Evolutionary conservation across 352 stramenopile genomes (phyloP).

Genomic region (Phytophthora megakarya): DNA sequence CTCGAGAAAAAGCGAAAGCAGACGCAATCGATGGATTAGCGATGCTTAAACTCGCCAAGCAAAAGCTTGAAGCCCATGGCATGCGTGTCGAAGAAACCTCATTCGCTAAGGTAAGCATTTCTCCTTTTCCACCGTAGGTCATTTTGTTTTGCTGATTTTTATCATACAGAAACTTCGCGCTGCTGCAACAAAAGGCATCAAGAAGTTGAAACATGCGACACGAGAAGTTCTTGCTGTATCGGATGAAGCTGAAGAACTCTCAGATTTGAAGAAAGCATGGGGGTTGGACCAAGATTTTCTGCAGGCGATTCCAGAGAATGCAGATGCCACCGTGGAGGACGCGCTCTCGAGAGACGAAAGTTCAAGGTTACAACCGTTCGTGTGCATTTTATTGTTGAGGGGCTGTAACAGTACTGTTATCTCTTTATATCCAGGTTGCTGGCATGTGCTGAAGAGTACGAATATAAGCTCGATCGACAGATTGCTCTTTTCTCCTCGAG

Average conservation of each 20-base stretch:
- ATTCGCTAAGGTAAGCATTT: conserved; percentile 41
- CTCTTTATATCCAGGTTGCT: conserved; percentile 38
- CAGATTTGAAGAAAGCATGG: conserved; percentile 60
- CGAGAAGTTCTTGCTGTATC: conserved; percentile 39
- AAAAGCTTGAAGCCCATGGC: conserved; percentile 54
- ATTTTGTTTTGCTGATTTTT: not conserved
- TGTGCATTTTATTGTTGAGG: not conserved
- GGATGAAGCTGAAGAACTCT: conserved; percentile 50
- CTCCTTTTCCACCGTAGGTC: not conserved
- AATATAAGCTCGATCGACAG: conserved; percentile 50
- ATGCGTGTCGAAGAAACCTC: conserved; percentile 49
- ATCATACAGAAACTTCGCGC: conserved; percentile 47
- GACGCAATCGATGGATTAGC: conserved; percentile 39
- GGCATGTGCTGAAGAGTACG: conserved; percentile 43
- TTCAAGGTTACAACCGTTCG: conserved; percentile 6
- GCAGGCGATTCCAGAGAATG: conserved; percentile 7
- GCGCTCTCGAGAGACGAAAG: conserved; percentile 9
- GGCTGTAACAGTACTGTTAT: not conserved
- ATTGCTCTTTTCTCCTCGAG: conserved; percentile 41
- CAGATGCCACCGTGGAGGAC: not conserved
- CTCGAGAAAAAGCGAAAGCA: conserved; percentile 16
- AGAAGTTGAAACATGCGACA: conserved; percentile 49
- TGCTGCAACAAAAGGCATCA: conserved; percentile 41
- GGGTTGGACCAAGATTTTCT: conserved; percentile 31
- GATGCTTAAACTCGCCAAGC: conserved; percentile 61